A percentile compares a stretch with the other conserved stretches of the same genome.
These are phyloP conservation scores for Plasmodium coatneyi DNA, from an alignment of 169 alveolate genomes.

Conservation along the genomic window DNA sequence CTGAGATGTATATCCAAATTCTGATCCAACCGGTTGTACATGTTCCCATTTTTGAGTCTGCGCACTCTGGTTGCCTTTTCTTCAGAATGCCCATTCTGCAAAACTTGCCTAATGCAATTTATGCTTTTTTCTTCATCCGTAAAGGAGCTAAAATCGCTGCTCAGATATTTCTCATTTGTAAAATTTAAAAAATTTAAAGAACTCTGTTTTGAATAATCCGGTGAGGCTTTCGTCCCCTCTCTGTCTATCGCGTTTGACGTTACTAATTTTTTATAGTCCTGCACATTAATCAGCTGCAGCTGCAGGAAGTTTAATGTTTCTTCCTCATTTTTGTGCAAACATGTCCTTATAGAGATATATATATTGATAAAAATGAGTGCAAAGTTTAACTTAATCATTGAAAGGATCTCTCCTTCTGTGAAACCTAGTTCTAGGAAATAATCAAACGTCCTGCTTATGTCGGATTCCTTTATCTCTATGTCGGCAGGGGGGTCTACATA, in stretches of 20 bases:
- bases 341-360: constrained; percentile 53
- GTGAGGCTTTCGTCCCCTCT: neutral
- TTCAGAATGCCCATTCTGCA: neutral
- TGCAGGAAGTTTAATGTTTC: constrained; percentile 24
- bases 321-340: constrained; percentile 20
- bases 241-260: neutral
- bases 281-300: constrained; percentile 25
- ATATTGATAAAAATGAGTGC: constrained; percentile 64
- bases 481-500: constrained; percentile 21
- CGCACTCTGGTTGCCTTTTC: neutral
- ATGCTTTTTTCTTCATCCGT: constrained; percentile 5
- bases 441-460: constrained; percentile 21
- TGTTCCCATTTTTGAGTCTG: neutral
- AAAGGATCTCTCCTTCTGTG: constrained; percentile 18
- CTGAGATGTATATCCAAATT: neutral
- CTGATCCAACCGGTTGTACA: neutral
- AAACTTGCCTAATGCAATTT: neutral
- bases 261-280: constrained; percentile 34
- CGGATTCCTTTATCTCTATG: constrained; percentile 1
- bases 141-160: constrained; percentile 24
- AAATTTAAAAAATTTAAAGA: constrained; percentile 7
- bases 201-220: neutral
- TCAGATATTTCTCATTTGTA: constrained; percentile 17
- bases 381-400: constrained; percentile 25
- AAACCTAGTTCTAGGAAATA: constrained; percentile 40